phyloP scores from a whole-genome alignment of 768 basidiomycete species.

The Podaxis carcinomalis region DNA sequence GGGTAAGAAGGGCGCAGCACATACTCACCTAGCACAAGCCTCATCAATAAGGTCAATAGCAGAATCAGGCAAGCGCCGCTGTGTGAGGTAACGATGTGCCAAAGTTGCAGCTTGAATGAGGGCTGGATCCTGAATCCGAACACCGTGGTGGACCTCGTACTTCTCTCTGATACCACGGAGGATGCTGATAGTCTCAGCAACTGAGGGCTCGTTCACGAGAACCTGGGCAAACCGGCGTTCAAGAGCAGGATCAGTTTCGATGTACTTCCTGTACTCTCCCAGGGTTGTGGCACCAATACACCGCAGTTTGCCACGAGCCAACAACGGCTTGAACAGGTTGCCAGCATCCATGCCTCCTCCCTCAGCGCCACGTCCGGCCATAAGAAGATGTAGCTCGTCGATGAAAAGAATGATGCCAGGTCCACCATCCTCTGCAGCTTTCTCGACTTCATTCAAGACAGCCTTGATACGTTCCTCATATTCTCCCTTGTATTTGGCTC shows the following conservation, averaged over 20 bases:
- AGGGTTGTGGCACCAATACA: slow-evolving; percentile 91
- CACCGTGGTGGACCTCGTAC: slow-evolving; percentile 90
- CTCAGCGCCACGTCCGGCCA: slow-evolving; percentile 80
- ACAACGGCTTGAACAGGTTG: slow-evolving; percentile 87
- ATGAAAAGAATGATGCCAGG: slow-evolving; percentile 88
- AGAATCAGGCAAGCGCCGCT: slow-evolving; percentile 72
- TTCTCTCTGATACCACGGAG: slow-evolving; percentile 92
- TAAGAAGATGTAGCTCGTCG: slow-evolving; percentile 92
- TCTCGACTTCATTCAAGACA: slow-evolving; percentile 91
- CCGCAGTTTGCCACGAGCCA: slow-evolving; percentile 76
- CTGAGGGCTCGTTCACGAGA: slow-evolving; percentile 84
- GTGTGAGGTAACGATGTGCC: slow-evolving; percentile 90
- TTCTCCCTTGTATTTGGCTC: slow-evolving; percentile 89
- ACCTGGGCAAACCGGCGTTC: slow-evolving; percentile 94
- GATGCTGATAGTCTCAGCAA: slow-evolving; percentile 88
- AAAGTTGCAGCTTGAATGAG: slow-evolving; percentile 87
- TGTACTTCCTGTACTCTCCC: slow-evolving; percentile 88
- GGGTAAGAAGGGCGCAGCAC: background rate
- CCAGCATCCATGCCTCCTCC: slow-evolving; percentile 93
- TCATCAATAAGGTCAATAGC: slow-evolving; percentile 94
- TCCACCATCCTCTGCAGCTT: slow-evolving; percentile 71
- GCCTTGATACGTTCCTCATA: slow-evolving; percentile 96
- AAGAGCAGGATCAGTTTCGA: slow-evolving; percentile 88
- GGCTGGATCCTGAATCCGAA: slow-evolving; percentile 83
- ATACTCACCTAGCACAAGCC: slow-evolving; percentile 75